Conservation (phyloP, 2,329 filamentous ascomycete species). For the Dactylella cylindrospora region DNA sequence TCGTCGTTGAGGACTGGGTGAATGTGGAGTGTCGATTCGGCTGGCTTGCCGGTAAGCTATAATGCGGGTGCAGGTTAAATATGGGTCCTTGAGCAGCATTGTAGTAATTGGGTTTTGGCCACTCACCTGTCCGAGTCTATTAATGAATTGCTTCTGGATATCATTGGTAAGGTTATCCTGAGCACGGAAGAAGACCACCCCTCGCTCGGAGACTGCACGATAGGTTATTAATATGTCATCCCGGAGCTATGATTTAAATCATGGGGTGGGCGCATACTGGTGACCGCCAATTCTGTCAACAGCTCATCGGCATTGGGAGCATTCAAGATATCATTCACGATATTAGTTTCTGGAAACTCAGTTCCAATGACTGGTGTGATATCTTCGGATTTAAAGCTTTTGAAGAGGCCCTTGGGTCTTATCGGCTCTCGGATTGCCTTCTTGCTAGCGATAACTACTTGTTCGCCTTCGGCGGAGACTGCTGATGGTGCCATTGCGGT, state of each 20-base stretch:
- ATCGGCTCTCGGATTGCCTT: constrained; percentile 28
- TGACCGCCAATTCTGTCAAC: constrained; percentile 67
- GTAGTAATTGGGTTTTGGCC: neutral
- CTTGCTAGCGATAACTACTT: constrained; percentile 16
- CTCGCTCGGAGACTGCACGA: constrained; percentile 66
- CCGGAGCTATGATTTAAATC: constrained; percentile 18
- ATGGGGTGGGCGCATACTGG: constrained; percentile 52
- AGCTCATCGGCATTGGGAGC: constrained; percentile 65
- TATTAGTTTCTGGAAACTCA: constrained; percentile 59
- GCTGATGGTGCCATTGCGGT: constrained; percentile 33
- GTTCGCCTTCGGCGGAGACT: constrained; percentile 17
- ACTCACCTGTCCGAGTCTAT: constrained; percentile 62
- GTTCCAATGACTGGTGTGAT: constrained; percentile 64
- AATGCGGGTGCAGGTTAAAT: neutral
- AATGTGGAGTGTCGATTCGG: constrained; percentile 62
- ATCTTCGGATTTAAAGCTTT: constrained; percentile 55
- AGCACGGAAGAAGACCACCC: constrained; percentile 69
- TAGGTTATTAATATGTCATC: constrained; percentile 50
- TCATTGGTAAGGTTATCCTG: constrained; percentile 63
- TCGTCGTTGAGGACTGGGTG: constrained; percentile 62
- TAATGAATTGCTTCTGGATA: constrained; percentile 66
- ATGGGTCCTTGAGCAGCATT: neutral
- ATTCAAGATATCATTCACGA: constrained; percentile 63
- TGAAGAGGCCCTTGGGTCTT: constrained; percentile 10
- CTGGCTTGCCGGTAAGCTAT: constrained; percentile 57